Evolutionary conservation across 495 filamentous ascomycete genomes (phyloP), one percentile per base, ranked within the genome.

Genomic region (Margaritispora aquatica): DNA sequence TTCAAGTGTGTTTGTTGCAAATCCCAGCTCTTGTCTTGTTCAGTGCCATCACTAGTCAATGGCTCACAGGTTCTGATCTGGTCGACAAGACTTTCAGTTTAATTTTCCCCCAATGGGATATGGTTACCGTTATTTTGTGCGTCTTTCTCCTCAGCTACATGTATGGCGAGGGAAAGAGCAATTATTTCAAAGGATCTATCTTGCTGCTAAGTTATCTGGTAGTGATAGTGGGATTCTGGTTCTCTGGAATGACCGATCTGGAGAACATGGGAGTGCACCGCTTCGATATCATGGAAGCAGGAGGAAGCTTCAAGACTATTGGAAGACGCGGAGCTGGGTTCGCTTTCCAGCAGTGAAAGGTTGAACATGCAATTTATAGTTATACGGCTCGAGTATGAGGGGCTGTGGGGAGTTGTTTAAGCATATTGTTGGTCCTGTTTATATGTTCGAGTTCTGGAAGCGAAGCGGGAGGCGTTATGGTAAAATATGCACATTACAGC

Each of bases 101-200:
- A 4, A 90, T 99, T 22, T 99, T 99, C 74, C 95, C 94, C 8
- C 94, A 97, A 70, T 99, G 94, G 94, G 94, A 99, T 68, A 92
- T 99, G 88, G 85, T 97, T 36, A 96, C 91, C 26, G 93, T 97
- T 41, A 97, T 97, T 55, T 80, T 99, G 51, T 97, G 95, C 69
- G 93, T 99, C 29, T 97, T 99, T 78, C 75, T 99, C 36, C 81
- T 99, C 38, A 95, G 90, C 55, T 96, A 97, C 73, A 93, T 99
- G 79, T 96, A 97, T 61, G 92, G 95, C 59, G 94, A 99, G 73
- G 94, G 94, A 51, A 99, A 99, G 80, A 90, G 88, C 74, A 91
- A 91, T 70, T 91, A 91, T 73, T 91, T 91, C 82, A 91, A 86
- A 73, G 94, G 94, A 50, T 96, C 90, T 59, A 96, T 97, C 65